Evolutionary conservation across 495 filamentous ascomycete genomes (phyloP).

Genomic region (Podospora conica): DNA sequence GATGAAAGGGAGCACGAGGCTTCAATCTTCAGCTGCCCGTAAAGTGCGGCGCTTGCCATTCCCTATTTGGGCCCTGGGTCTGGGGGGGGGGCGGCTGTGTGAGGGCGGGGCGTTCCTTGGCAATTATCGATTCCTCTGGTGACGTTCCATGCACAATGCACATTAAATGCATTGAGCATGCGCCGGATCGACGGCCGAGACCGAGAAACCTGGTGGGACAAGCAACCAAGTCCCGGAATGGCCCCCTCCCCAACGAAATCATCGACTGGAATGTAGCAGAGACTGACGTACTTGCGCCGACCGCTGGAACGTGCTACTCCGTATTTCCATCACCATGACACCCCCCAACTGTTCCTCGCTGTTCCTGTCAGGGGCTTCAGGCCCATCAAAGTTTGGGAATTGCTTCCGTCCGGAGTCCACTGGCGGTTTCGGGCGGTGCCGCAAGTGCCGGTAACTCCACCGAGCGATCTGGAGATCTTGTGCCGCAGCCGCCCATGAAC

Average conservation of each 20-base stretch:
- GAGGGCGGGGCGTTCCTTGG: constrained; percentile 8
- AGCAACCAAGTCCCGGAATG: neutral
- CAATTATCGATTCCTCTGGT: neutral
- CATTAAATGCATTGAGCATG: neutral
- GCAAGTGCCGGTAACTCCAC: constrained; percentile 2
- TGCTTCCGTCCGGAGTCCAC: neutral
- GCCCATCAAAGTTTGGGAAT: neutral
- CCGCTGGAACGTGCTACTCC: neutral
- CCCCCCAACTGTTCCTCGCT: neutral
- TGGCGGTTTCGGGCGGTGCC: neutral
- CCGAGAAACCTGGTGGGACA: constrained; percentile 3
- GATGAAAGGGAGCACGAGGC: neutral
- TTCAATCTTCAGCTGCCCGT: neutral
- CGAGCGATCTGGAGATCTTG: constrained; percentile 2
- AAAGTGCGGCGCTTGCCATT: constrained; percentile 1
- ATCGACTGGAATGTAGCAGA: neutral
- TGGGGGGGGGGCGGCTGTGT: neutral
- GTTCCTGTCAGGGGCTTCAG: neutral
- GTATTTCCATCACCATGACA: neutral
- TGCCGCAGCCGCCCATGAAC: constrained; percentile 8
- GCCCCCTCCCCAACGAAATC: neutral
- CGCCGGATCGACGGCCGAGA: neutral
- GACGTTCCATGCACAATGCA: constrained; percentile 6
- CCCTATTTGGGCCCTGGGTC: neutral
- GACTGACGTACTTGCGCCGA: neutral